Evolutionary conservation across 805 yeast species (phyloP).

Genomic region (Suhomyces faveliae): DNA sequence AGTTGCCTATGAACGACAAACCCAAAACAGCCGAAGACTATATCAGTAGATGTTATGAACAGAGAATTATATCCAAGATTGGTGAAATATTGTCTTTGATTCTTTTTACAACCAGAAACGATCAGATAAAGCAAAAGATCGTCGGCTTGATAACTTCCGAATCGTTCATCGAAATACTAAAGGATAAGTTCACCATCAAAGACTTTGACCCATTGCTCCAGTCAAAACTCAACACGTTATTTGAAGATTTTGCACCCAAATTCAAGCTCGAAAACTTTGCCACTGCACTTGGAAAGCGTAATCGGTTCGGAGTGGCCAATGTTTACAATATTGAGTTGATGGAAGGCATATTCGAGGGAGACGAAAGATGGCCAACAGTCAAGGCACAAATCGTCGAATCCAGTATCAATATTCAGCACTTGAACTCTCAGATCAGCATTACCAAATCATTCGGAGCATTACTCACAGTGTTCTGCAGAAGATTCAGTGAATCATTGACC

Average conservation of each 20-base stretch:
- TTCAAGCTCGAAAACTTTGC: constrained; percentile 52
- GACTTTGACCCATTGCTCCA: constrained; percentile 50
- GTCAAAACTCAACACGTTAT: constrained; percentile 42
- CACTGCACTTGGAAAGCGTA: constrained; percentile 41
- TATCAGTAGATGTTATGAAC: constrained; percentile 49
- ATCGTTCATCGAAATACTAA: constrained; percentile 31
- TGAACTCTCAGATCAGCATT: constrained; percentile 63
- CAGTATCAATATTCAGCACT: constrained; percentile 61
- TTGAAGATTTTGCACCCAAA: constrained; percentile 48
- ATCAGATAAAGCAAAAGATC: constrained; percentile 41
- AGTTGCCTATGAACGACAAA: constrained; percentile 15
- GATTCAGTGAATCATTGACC: constrained; percentile 27
- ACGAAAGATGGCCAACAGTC: constrained; percentile 38
- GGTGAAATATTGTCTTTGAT: constrained; percentile 75
- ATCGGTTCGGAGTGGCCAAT: constrained; percentile 51
- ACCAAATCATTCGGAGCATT: constrained; percentile 80
- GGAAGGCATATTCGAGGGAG: constrained; percentile 53
- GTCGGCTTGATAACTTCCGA: constrained; percentile 38
- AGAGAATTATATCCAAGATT: constrained; percentile 61
- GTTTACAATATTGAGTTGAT: constrained; percentile 61
- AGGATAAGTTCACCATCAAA: constrained; percentile 38
- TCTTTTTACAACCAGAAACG: constrained; percentile 56
- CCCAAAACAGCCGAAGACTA: constrained; percentile 19
- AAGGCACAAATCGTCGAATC: constrained; percentile 54
- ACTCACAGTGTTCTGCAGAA: constrained; percentile 61